Evolutionary conservation across 2,329 filamentous ascomycete species (phyloP).

Genomic region (Epichloe brachyelytri): DNA sequence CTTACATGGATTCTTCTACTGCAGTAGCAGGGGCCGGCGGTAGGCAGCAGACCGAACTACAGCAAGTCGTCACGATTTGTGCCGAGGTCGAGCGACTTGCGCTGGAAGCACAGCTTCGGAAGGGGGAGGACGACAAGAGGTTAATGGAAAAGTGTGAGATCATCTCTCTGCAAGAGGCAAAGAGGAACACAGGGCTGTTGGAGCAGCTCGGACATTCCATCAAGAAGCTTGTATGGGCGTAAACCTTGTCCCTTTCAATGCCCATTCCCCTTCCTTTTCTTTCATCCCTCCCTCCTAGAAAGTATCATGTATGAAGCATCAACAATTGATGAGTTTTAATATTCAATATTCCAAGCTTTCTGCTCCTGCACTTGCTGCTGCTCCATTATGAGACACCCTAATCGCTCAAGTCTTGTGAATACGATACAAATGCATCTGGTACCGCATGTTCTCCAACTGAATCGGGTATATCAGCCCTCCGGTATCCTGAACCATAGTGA

Average conservation of each 20-base stretch:
- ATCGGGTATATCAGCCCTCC: slow-evolving; percentile 64
- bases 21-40: slow-evolving; percentile 36
- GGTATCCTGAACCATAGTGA: slow-evolving; percentile 75
- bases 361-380: neutral
- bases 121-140: slow-evolving; percentile 28
- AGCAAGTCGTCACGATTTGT: slow-evolving; percentile 52
- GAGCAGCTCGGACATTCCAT: slow-evolving; percentile 81
- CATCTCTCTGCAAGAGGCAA: slow-evolving; percentile 73
- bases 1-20: slow-evolving; percentile 40
- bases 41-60: slow-evolving; percentile 36
- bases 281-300: neutral
- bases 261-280: neutral
- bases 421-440: slow-evolving; percentile 76
- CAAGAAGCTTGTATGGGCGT: slow-evolving; percentile 86
- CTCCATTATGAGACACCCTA: neutral
- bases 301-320: neutral
- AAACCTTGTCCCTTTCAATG: neutral
- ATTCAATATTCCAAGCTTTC: neutral
- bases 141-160: slow-evolving; percentile 54
- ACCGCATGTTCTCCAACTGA: slow-evolving; percentile 85
- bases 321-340: neutral
- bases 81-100: slow-evolving; percentile 63
- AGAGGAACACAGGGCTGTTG: slow-evolving; percentile 70
- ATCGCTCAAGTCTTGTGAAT: slow-evolving; percentile 7
- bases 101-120: slow-evolving; percentile 31